Evolutionary conservation across 2,329 filamentous ascomycete species (phyloP), one percentile per base, ranked within the genome.

Genomic region (Trichoderma koningii): DNA sequence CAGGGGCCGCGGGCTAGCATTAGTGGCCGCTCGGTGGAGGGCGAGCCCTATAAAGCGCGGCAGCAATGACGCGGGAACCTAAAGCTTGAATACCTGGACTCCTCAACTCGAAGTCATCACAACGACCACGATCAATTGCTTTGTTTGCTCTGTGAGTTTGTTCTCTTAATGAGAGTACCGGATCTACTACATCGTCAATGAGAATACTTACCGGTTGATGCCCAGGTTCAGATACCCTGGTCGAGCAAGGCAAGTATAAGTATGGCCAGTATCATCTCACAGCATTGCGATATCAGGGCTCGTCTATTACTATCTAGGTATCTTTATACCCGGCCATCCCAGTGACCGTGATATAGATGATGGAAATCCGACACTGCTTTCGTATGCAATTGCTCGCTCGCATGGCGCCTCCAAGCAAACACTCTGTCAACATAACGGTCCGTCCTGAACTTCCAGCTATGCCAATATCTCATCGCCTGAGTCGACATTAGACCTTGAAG

Each of bases 1-100:
- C 38, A 45, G 56, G 42, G 44, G 44, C 14, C 56, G 45, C 28
- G 21, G 44, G 17, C 44, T 60, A 50, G 19, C 44, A 12, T 47
- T 60, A 60, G 56, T 14, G 45, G 44, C 56, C 45, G 56, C n/a
- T 21, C 50, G n/a, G 44, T 48, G 28, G 15, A 23, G 14, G 9
- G 28, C 26, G 26, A 41, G 19, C 28, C 45, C 44, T 38, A 52
- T 52, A 34, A n/a, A n/a, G 15, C 17, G 17, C 5, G 12, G n/a
- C 7, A n/a, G 28, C 26, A 34, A 3, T 34, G 30, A 10, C 7
- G 30, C 5, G 2, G 30, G 30, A 9, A n/a, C n/a, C n/a, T n/a
- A n/a, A 23, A 23, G 21, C 21, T 23, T 23, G 2, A 23, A 23
- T 23, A 23, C 5, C 12, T 38, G 21, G 21, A 2, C 34, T 14